Base-by-base conservation (phyloP, 1,139 yeast genomes). In the Suhomyces wounanorum region DNA sequence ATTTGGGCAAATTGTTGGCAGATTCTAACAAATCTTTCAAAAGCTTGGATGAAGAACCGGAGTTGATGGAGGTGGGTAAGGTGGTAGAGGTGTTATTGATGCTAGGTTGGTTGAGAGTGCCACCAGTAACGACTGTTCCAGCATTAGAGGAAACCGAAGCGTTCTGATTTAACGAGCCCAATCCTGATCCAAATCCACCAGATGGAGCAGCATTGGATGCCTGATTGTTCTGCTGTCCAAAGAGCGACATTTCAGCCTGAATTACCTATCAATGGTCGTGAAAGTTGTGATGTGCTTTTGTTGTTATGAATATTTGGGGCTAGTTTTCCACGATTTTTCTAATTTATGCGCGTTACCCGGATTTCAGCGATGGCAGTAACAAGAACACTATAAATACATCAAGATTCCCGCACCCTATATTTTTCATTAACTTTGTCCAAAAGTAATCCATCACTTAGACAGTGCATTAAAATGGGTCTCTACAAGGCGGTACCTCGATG, bases 1-100 rank as follows among this genome's bases (percentile, higher is more conserved):
- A 69, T 52, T 79, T 82, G 13, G 96, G 96, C 48, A 89, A 73
- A 59, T 85, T 85, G 52, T 79, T 77, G 1, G 94, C 86, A 1
- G 90, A 78, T 63, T 86, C 92, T 51, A 87, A 69, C 50, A 89
- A 75, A 63, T 88, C 96, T 53, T 82, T 80, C 56, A 85, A 69
- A 36, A 72, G 55, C 50, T 65, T 64, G 39, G 57, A 52, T 10
- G 62, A 43, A 16, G 46, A 51, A 35, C 49, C 44, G 16, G 48
- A 23, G 48, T 48, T 49, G 26, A 54, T 46, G n/a, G 52, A 43
- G 3, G 49, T 36, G 10, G 52, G 48, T n/a, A 49, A 28, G 7
- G 52, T 36, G 6, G 47, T 4, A 17, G 21, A 21, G 23, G 28
- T 45, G 17, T 39, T 7, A 38, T 17, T 41, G 45, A 35, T 13